phyloP scores from a whole-genome alignment of 2,329 filamentous ascomycete species.

The Cercospora canescens region DNA sequence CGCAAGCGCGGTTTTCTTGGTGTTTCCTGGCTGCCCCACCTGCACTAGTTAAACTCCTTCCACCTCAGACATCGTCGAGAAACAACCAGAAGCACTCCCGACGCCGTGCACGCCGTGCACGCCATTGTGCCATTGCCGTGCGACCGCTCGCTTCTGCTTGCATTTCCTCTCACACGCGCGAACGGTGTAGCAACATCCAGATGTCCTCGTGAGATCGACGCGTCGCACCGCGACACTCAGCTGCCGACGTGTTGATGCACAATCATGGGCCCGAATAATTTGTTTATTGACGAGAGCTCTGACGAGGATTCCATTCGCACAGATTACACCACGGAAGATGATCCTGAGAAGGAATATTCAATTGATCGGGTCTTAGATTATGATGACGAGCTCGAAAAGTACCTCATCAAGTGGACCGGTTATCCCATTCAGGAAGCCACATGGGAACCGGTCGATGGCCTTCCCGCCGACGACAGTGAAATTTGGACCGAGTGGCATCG shows the following conservation, averaged over 20 bases:
- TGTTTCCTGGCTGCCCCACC: no score
- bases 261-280: neutral
- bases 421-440: constrained; percentile 30
- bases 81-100: neutral
- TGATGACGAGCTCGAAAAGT: constrained; percentile 23
- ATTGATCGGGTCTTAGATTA: constrained; percentile 34
- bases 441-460: constrained; percentile 33
- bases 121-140: neutral
- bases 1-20: no score
- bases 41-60: neutral
- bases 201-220: neutral
- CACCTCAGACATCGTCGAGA: neutral
- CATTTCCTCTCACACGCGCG: neutral
- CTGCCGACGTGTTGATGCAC: neutral
- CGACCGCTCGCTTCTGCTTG: neutral
- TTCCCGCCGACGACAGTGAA: constrained; percentile 11
- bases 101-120: neutral
- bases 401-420: constrained; percentile 36
- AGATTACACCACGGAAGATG: constrained; percentile 28
- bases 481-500: constrained; percentile 27
- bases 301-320: constrained; percentile 32
- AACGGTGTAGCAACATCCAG: neutral
- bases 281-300: constrained; percentile 22
- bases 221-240: neutral
- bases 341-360: constrained; percentile 26